Evolutionary conservation across 257 asterid species (phyloP).

Genomic region (Forsythia viridissima): DNA sequence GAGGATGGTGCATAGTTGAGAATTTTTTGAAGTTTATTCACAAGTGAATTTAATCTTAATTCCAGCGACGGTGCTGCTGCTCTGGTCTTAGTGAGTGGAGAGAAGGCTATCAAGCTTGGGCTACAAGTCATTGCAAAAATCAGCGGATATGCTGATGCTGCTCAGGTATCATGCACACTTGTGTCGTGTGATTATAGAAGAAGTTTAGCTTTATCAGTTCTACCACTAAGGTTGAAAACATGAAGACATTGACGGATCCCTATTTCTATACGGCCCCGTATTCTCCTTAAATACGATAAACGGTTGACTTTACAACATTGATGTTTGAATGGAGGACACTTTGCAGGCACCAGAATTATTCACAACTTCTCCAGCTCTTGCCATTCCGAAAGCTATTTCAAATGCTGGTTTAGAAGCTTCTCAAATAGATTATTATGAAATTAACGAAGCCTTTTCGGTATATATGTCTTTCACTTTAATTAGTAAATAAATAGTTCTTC

Average conservation of each 20-base stretch:
- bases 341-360: conserved; percentile 92
- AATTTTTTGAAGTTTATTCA: conserved; percentile 4
- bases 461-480: conserved; percentile 14
- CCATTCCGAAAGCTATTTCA: conserved; percentile 90
- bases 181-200: background rate
- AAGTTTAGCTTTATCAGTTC: background rate
- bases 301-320: conserved; percentile 11
- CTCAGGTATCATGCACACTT: conserved; percentile 56
- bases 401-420: conserved; percentile 85
- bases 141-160: conserved; percentile 95
- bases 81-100: conserved; percentile 90
- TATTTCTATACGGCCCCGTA: background rate
- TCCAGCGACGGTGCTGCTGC: conserved; percentile 99
- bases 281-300: conserved; percentile 9
- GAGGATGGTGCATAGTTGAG: too few relatives aligned
- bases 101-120: conserved; percentile 77
- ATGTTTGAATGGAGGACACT: conserved; percentile 18
- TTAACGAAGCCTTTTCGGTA: conserved; percentile 96
- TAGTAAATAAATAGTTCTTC: background rate
- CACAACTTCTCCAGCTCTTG: conserved; percentile 93
- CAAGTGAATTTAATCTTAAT: conserved; percentile 19
- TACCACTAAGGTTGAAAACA: background rate
- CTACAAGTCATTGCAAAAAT: conserved; percentile 81
- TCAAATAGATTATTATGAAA: conserved; percentile 83
- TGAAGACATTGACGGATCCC: background rate